Percentiles rank a stretch among this genome's conserved stretches.
These are phyloP conservation scores for Aureoboletus auriporus DNA, from an alignment of 768 basidiomycete species.

Conservation along the genomic window DNA sequence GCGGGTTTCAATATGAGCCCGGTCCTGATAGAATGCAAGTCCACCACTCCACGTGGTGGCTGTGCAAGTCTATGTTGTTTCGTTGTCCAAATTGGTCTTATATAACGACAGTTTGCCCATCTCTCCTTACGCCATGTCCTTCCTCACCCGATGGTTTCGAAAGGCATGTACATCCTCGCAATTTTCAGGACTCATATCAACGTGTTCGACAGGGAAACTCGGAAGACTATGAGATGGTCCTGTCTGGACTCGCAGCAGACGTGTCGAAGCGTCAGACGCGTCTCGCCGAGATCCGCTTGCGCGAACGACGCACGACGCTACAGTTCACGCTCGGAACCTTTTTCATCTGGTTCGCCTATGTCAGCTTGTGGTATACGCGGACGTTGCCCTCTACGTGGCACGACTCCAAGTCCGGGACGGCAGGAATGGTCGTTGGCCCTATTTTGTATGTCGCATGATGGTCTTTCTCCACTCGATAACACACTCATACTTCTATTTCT, in stretches of 20 bases:
- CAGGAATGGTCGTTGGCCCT: slow-evolving; percentile 64
- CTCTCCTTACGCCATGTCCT: slow-evolving; percentile 23
- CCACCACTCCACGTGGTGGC: slow-evolving; percentile 10
- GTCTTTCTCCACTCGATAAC: not conserved
- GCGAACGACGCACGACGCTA: slow-evolving; percentile 76
- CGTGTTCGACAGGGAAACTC: slow-evolving; percentile 11
- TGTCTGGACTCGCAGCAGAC: slow-evolving; percentile 60
- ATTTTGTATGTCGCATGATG: slow-evolving; percentile 55
- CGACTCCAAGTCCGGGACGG: slow-evolving; percentile 33
- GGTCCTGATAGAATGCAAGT: too few relatives aligned
- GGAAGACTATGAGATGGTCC: slow-evolving; percentile 76
- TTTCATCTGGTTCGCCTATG: slow-evolving; percentile 67
- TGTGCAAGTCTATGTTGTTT: slow-evolving; percentile 8
- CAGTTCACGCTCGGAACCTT: slow-evolving; percentile 77
- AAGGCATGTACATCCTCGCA: slow-evolving; percentile 15
- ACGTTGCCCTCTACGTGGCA: slow-evolving; percentile 41
- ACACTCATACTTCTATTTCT: slow-evolving; percentile 1
- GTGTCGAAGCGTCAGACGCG: slow-evolving; percentile 71
- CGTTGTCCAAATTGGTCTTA: slow-evolving; percentile 13
- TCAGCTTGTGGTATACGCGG: slow-evolving; percentile 69
- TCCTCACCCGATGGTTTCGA: slow-evolving; percentile 27
- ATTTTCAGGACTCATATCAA: not conserved
- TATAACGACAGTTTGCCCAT: not conserved
- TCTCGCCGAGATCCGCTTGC: slow-evolving; percentile 78
- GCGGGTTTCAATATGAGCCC: too few relatives aligned